Evolutionary conservation across 352 stramenopile genomes (phyloP).

Genomic region (Elongisporangium undulatum): DNA sequence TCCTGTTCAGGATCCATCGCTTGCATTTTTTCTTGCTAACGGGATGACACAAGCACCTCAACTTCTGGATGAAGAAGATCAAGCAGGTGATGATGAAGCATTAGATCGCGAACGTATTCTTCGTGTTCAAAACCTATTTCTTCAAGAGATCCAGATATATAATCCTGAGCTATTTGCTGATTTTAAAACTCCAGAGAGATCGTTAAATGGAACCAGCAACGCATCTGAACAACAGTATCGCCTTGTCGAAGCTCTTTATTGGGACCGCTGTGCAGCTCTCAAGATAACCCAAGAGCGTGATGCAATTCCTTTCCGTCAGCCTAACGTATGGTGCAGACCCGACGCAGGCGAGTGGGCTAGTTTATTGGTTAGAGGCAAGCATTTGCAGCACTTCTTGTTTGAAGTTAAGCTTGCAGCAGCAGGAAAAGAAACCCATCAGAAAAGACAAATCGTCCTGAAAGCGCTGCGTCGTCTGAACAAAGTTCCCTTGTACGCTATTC

Average conservation of each 20-base stretch:
- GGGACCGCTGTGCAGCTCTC: slow-evolving; percentile 72
- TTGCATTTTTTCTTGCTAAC: slow-evolving; percentile 41
- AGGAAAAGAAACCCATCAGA: slow-evolving; percentile 52
- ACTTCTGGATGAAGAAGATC: slow-evolving; percentile 11
- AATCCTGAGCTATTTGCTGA: slow-evolving; percentile 19
- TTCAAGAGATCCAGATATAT: slow-evolving; percentile 67
- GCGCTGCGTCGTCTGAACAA: slow-evolving; percentile 53
- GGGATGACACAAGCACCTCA: slow-evolving; percentile 10
- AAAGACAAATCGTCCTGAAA: slow-evolving; percentile 36
- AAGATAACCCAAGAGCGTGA: slow-evolving; percentile 48
- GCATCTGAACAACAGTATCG: slow-evolving; percentile 13
- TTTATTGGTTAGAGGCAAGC: slow-evolving; percentile 47
- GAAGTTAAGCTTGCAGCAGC: slow-evolving; percentile 45
- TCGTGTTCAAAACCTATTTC: slow-evolving; percentile 41
- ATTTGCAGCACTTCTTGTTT: slow-evolving; percentile 69
- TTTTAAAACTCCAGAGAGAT: background rate
- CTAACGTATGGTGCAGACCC: slow-evolving; percentile 63
- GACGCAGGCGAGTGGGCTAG: slow-evolving; percentile 71
- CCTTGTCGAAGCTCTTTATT: slow-evolving; percentile 70
- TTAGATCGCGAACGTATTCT: slow-evolving; percentile 47
- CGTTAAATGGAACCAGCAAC: background rate
- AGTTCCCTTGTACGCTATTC: slow-evolving; percentile 51
- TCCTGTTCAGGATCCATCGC: slow-evolving; percentile 49
- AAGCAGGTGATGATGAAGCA: slow-evolving; percentile 18
- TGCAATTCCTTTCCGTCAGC: slow-evolving; percentile 37